phyloP scores from a whole-genome alignment of 495 filamentous ascomycete species.

The Cetradonia linearis region DNA sequence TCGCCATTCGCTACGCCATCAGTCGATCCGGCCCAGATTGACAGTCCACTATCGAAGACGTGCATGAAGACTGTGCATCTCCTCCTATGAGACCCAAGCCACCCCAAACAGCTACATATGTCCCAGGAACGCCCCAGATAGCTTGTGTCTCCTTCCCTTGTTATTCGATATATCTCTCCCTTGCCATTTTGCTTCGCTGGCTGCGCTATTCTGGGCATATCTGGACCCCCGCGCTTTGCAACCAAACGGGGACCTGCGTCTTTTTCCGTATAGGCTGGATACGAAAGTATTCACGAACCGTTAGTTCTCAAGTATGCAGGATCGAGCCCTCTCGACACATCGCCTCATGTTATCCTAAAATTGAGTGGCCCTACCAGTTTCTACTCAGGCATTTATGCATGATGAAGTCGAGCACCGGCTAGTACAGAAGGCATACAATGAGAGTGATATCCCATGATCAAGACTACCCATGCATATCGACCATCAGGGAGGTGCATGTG shows the following conservation, averaged over 20 bases:
- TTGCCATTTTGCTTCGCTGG: constrained; percentile 7
- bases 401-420: constrained; percentile 1
- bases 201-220: constrained; percentile 6
- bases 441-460: not conserved
- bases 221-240: constrained; percentile 5
- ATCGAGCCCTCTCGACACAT: not conserved
- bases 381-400: constrained; percentile 4
- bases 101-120: not conserved
- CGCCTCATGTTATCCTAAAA: not conserved
- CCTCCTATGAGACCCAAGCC: constrained; percentile 2
- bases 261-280: constrained; percentile 8
- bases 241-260: constrained; percentile 6
- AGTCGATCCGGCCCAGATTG: constrained; percentile 5
- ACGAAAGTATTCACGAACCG: not conserved
- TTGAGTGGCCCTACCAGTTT: not conserved
- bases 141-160: not conserved
- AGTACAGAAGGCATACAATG: constrained; percentile 2
- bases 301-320: not conserved
- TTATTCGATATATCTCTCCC: constrained; percentile 6
- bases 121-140: constrained; percentile 5
- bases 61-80: not conserved
- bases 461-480: constrained; percentile 1
- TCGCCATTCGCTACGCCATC: not conserved
- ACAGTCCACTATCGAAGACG: constrained; percentile 7
- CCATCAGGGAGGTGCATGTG: not conserved